phyloP scores from a whole-genome alignment of 306 rosid species.

The Inga leiocalycina region DNA sequence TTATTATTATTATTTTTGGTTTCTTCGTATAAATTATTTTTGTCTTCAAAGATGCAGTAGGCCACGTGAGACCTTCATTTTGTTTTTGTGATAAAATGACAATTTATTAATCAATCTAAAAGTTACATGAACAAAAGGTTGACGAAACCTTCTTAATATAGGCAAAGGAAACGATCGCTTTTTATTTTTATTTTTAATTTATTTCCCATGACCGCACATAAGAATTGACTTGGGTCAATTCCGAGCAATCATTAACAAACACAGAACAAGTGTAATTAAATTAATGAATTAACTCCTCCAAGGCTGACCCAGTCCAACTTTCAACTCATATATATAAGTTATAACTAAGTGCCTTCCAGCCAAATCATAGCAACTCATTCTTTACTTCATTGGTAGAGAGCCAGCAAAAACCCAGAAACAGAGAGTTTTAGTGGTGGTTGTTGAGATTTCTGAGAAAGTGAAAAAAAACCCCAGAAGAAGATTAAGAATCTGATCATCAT shows the following conservation, averaged over 20 bases:
- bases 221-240: conserved; percentile 30
- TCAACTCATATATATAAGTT: neutral
- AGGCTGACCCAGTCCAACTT: conserved; percentile 17
- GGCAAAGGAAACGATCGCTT: neutral
- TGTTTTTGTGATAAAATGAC: no score
- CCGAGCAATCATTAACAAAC: neutral
- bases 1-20: no score
- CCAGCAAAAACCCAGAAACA: neutral
- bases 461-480: neutral
- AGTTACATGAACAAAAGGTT: no score
- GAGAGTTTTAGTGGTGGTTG: neutral
- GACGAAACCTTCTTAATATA: no score
- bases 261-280: neutral
- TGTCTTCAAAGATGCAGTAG: no score
- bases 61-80: no score
- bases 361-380: neutral
- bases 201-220: neutral
- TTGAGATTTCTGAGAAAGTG: neutral
- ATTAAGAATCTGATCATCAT: conserved; percentile 34
- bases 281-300: neutral
- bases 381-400: neutral
- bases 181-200: neutral
- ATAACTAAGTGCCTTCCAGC: neutral
- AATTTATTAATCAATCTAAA: no score
- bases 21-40: no score